Evolutionary conservation across 2,329 filamentous ascomycete genomes (phyloP), one percentile per base, ranked within the genome.

Genomic region (Thielaviopsis populi): DNA sequence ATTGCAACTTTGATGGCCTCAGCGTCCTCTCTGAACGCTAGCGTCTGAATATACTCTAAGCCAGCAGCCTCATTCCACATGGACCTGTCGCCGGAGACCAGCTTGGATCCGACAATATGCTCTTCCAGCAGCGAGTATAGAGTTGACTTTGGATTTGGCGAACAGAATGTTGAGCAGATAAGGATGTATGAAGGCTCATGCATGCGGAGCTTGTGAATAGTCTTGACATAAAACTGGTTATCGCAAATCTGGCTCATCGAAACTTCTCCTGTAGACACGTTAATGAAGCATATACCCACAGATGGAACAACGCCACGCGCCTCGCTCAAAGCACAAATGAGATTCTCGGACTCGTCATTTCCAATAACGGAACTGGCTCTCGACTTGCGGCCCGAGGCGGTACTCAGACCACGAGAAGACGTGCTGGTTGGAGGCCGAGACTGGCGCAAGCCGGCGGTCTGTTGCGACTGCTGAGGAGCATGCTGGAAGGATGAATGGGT

Each of bases 211-310:
- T 96, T 96, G 73, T 95, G 89, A 37, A 95, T 78, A 0, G 91
- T 95, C 70, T 86, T 86, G 65, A 91, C 85, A 71, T 95, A 97
- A 41, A 91, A 95, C 72, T 96, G 91, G 64, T 86, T 95, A 73
- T 97, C 92, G 70, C 87, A 91, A 68, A 97, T 92, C 70, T 96
- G 90, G 70, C 89, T 95, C 46, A 97, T 79, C 33, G 91, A 83
- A 17, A 84, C 88, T 74, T 96, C 90, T 46, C 87, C 88, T 1
- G 89, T 91, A 50, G 89, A 86, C 2, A 95, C 78, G 70, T 97
- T 95, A 70, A 96, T 79, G 70, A 96, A 91, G 2, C 90, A 89
- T 48, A 96, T 78, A 0, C 92, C 91, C 1, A 97, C 86, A 0
- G 85, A 87, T 0, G 91, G 90, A 24, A 88, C 86, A 3, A 96